Evolutionary conservation across 352 stramenopile species (phyloP).

Genomic region (Phytophthora idaei): DNA sequence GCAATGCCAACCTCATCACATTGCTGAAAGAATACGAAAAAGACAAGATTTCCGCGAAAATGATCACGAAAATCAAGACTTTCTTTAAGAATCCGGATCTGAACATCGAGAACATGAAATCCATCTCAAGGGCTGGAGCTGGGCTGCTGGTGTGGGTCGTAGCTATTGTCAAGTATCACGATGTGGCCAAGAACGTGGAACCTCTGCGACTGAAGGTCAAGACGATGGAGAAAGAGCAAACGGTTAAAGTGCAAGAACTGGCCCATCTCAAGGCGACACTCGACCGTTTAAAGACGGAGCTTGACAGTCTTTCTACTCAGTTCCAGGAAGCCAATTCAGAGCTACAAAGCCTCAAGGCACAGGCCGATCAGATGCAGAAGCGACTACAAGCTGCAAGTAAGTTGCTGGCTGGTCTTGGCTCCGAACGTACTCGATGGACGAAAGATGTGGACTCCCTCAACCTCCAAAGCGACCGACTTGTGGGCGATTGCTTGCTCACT

Average conservation of each 20-base stretch:
- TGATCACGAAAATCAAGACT: conserved; percentile 95
- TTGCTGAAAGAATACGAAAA: conserved; percentile 96
- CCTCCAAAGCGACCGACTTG: conserved; percentile 83
- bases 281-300: conserved; percentile 79
- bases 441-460: conserved; percentile 91
- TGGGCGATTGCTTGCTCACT: conserved; percentile 91
- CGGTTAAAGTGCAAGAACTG: conserved; percentile 89
- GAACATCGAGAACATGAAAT: conserved; percentile 96
- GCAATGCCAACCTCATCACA: conserved; percentile 90
- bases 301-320: conserved; percentile 91
- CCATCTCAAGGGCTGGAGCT: conserved; percentile 90
- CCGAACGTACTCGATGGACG: conserved; percentile 92
- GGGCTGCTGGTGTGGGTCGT: conserved; percentile 94
- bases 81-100: conserved; percentile 94
- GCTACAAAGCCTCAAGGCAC: conserved; percentile 90
- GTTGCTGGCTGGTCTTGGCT: conserved; percentile 91
- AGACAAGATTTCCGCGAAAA: conserved; percentile 95
- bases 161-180: conserved; percentile 96
- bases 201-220: conserved; percentile 92
- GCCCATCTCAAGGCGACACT: conserved; percentile 88
- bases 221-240: conserved; percentile 93
- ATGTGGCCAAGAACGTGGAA: conserved; percentile 95
- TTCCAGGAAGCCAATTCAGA: conserved; percentile 93
- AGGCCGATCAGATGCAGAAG: conserved; percentile 96
- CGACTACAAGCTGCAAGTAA: conserved; percentile 92